A percentile compares a stretch with the other conserved stretches of the same genome.
Conservation (phyloP, 208 protist genomes). For the Trypanosomatidae sp. region DNA sequence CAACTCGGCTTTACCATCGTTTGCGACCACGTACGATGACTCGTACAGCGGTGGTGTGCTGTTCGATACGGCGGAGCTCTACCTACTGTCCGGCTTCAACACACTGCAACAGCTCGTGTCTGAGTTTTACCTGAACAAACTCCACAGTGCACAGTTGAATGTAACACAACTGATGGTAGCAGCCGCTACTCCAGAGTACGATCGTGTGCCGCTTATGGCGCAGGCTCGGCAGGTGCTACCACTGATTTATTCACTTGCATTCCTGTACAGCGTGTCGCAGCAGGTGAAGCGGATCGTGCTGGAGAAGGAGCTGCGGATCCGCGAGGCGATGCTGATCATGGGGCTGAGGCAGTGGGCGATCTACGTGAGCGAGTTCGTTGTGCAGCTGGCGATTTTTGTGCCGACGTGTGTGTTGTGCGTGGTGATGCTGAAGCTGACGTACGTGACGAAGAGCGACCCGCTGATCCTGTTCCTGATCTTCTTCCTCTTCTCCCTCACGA, state of each 20-base stretch:
- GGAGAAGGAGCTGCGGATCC: conserved; percentile 74
- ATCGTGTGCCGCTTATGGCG: conserved; percentile 27
- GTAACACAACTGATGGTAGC: conserved; percentile 34
- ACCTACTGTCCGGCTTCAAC: conserved; percentile 62
- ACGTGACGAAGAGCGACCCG: conserved; percentile 45
- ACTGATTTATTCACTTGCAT: conserved; percentile 53
- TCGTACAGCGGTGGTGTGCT: conserved; percentile 36
- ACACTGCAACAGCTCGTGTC: conserved; percentile 55
- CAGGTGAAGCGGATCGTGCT: conserved; percentile 51
- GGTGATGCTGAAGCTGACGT: conserved; percentile 43
- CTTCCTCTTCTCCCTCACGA: conserved; percentile 56
- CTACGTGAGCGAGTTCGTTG: conserved; percentile 41
- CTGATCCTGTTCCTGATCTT: conserved; percentile 56
- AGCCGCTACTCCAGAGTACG: conserved; percentile 22
- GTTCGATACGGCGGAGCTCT: conserved; percentile 54
- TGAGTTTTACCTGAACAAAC: conserved; percentile 41
- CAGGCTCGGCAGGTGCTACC: conserved; percentile 28
- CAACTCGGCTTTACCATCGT: conserved; percentile 25
- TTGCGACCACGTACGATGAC: conserved; percentile 15
- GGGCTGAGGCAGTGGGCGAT: conserved; percentile 53
- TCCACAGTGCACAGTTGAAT: conserved; percentile 6
- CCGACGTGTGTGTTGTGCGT: conserved; percentile 50
- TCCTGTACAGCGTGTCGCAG: conserved; percentile 66
- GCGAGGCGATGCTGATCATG: conserved; percentile 82
- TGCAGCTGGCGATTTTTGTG: conserved; percentile 38